Base-by-base conservation (phyloP, 352 stramenopile genomes). In the Pythium folliculosum region DNA sequence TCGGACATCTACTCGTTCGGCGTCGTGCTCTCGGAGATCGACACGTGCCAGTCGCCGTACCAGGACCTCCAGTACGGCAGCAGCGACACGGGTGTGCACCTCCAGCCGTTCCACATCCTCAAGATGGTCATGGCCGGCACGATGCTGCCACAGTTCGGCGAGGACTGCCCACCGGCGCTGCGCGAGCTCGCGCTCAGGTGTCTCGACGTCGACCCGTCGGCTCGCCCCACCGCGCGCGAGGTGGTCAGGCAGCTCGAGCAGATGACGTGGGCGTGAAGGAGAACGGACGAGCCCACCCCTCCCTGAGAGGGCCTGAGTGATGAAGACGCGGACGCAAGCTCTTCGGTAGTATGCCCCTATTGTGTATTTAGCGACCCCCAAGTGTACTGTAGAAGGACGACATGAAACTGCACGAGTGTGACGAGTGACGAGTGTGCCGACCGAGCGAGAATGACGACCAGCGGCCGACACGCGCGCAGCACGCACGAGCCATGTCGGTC, bases 1-100 rank as follows among this genome's bases (percentile, higher is more conserved):
- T 82, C 90, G n/a, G 87, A 95, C 64, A 91, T 86, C 72, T 95
- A 86, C 50, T 71, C 64, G 47, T 65, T 71, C 22, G 64, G 64
- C 22, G 64, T 71, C 25, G 55, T 70, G 51, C 59, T 72, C 7
- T 68, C 58, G 27, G 65, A 72, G 44, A 64, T 72, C 17, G 65
- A 67, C 55, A 68, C 65, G 30, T 75, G 58, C 32, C 40, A 57
- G 9, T 23, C 59, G 30, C 65, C 65, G 52, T 72, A 72, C 65
- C 58, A 66, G 45, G 58, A 72, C 5, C 32, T 63, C 12, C 65
- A 71, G 58, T 63, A 66, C 53, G 45, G 58, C 47, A 49, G 30
- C 47, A 40, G 32, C 21, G 60, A 58, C 47, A 60, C 59, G 27
- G 65, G 50, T 40, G 37, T 61, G 12, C 59, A 67, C 47, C 69